phyloP scores from a whole-genome alignment of 495 filamentous ascomycete genomes.

The Tuber microsphaerosporum region DNA sequence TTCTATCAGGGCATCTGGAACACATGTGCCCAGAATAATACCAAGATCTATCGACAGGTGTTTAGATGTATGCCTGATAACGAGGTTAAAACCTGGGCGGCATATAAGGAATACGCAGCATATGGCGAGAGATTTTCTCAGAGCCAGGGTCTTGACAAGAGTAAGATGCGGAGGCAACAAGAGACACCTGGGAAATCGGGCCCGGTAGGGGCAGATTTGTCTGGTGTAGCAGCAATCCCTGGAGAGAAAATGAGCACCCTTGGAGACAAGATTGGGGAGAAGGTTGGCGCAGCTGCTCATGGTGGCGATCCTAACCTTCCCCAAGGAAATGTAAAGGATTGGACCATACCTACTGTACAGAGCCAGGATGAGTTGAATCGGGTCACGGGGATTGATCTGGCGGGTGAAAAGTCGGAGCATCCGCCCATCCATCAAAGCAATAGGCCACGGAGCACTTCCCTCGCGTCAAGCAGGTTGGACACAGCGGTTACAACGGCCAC shows the following conservation, averaged over 20 bases:
- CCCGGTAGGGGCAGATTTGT: constrained; percentile 44
- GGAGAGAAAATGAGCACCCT: constrained; percentile 17
- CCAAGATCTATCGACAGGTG: constrained; percentile 80
- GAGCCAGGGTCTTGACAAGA: constrained; percentile 48
- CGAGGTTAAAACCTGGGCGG: constrained; percentile 86
- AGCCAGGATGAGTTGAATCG: constrained; percentile 22
- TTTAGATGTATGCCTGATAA: constrained; percentile 96
- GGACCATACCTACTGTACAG: constrained; percentile 18
- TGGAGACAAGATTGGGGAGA: constrained; percentile 44
- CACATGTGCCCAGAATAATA: constrained; percentile 86
- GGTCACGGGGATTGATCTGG: constrained; percentile 20
- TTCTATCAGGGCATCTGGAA: constrained; percentile 89
- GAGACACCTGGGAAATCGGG: constrained; percentile 46
- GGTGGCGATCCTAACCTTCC: constrained; percentile 29
- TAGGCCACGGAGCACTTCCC: constrained; percentile 29
- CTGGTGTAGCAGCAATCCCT: constrained; percentile 1
- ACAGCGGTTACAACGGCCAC: constrained; percentile 36
- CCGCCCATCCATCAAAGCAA: constrained; percentile 29
- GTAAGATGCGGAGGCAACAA: constrained; percentile 47
- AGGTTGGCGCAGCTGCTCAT: constrained; percentile 35
- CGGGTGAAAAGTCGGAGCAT: constrained; percentile 48
- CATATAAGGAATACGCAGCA: constrained; percentile 79
- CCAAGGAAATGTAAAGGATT: constrained; percentile 18
- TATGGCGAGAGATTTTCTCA: constrained; percentile 75
- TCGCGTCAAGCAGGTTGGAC: constrained; percentile 36